A percentile compares a stretch with the other conserved stretches of the same genome.
Evolutionary conservation across 192 early-diverging fungal species (phyloP).

Genomic region (Backusella mclennaniae): DNA sequence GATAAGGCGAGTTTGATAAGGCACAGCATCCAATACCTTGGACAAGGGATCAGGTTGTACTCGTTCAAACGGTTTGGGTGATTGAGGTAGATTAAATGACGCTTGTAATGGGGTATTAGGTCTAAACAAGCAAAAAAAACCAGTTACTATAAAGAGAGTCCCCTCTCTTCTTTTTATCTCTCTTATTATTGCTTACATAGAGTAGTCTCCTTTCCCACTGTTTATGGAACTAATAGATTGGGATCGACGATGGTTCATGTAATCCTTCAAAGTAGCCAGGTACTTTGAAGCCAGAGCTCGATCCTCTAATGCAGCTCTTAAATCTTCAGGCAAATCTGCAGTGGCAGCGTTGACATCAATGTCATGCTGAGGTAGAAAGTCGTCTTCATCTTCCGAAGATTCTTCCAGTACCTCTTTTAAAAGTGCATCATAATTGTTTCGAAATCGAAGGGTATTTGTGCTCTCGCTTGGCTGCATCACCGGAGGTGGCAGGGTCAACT

Average conservation of each 20-base stretch:
- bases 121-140: not conserved
- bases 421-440: slow-evolving; percentile 46
- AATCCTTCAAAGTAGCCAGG: slow-evolving; percentile 38
- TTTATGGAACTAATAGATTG: slow-evolving; percentile 37
- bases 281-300: slow-evolving; percentile 40
- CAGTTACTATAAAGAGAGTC: not conserved
- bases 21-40: slow-evolving; percentile 17
- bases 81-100: slow-evolving; percentile 20
- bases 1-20: slow-evolving; percentile 35
- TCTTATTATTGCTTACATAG: slow-evolving; percentile 18
- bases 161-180: not conserved
- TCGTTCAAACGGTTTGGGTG: slow-evolving; percentile 16
- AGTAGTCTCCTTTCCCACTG: slow-evolving; percentile 34
- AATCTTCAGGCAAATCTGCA: slow-evolving; percentile 43
- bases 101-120: slow-evolving; percentile 26
- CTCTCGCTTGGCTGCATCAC: slow-evolving; percentile 25
- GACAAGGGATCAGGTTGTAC: slow-evolving; percentile 26
- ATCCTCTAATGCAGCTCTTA: slow-evolving; percentile 49
- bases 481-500: not conserved
- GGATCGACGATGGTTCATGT: slow-evolving; percentile 37
- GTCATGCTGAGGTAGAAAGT: slow-evolving; percentile 24
- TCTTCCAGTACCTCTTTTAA: slow-evolving; percentile 54
- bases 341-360: slow-evolving; percentile 38
- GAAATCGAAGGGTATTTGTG: slow-evolving; percentile 28
- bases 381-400: slow-evolving; percentile 47